phyloP scores from a whole-genome alignment of 768 basidiomycete species.

The Chalciporus pseudorubinellus region DNA sequence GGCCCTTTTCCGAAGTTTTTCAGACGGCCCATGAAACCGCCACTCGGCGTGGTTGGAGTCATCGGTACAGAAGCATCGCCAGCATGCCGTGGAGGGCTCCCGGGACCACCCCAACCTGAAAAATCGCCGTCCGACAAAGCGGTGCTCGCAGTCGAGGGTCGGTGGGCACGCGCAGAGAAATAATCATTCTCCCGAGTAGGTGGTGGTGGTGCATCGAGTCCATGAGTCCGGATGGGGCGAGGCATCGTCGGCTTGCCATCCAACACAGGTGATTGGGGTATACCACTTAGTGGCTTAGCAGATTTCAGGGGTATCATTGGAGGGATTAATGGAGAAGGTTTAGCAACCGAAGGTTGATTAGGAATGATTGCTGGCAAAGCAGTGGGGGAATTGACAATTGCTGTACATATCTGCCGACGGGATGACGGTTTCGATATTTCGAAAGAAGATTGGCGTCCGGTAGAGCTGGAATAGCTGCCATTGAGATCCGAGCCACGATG shows the following conservation, averaged over 20 bases:
- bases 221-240: conserved; percentile 42
- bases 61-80: conserved; percentile 35
- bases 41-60: conserved; percentile 48
- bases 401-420: conserved; percentile 30
- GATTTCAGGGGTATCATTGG: conserved; percentile 55
- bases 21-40: conserved; percentile 75
- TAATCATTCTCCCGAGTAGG: conserved; percentile 47
- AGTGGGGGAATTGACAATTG: conserved; percentile 59
- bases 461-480: conserved; percentile 13
- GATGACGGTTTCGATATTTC: conserved; percentile 28
- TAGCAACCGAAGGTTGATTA: conserved; percentile 39
- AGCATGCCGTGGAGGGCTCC: conserved; percentile 34
- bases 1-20: conserved; percentile 69
- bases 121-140: conserved; percentile 51
- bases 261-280: conserved; percentile 43
- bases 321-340: conserved; percentile 55
- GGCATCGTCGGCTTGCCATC: conserved; percentile 33
- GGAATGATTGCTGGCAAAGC: conserved; percentile 68
- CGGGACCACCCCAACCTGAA: conserved; percentile 39
- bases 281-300: conserved; percentile 31
- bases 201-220: conserved; percentile 37
- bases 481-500: conserved; percentile 31
- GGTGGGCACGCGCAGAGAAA: conserved; percentile 46
- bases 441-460: conserved; percentile 28
- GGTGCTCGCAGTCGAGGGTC: conserved; percentile 42